A percentile compares a stretch with the other conserved stretches of the same genome.
phyloP scores from a whole-genome alignment of 192 early-diverging fungal genomes.

The Backusella parvicylindrica region DNA sequence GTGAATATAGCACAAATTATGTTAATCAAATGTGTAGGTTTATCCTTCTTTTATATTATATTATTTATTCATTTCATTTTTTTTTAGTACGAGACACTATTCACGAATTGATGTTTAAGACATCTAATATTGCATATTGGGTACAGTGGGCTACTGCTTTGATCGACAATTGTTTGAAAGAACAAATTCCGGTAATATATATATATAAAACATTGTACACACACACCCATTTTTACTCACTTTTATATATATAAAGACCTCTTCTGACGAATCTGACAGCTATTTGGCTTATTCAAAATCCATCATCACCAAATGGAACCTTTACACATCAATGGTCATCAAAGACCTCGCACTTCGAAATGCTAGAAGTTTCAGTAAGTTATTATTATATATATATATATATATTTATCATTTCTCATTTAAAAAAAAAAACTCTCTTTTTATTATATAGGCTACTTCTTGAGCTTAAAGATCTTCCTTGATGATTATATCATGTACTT shows the following conservation, averaged over 20 bases:
- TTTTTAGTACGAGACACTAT: slow-evolving; percentile 32
- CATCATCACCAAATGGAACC: slow-evolving; percentile 47
- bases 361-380: slow-evolving; percentile 34
- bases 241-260: not conserved
- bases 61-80: not conserved
- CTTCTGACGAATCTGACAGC: slow-evolving; percentile 25
- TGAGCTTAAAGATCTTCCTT: slow-evolving; percentile 40
- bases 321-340: slow-evolving; percentile 39
- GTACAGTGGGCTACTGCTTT: slow-evolving; percentile 37
- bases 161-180: slow-evolving; percentile 34
- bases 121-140: slow-evolving; percentile 36
- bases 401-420: not conserved
- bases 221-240: not conserved
- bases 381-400: not conserved
- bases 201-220: not conserved
- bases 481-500: slow-evolving; percentile 48
- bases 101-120: slow-evolving; percentile 25
- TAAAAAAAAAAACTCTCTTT: not conserved
- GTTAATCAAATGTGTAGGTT: slow-evolving; percentile 36
- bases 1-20: slow-evolving; percentile 41
- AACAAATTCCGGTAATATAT: not conserved
- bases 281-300: slow-evolving; percentile 42
- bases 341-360: slow-evolving; percentile 38
- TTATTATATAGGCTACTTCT: slow-evolving; percentile 30
- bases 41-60: not conserved